Base-by-base conservation (phyloP, 148 eudicot species). In the Talinum fruticosum region DNA sequence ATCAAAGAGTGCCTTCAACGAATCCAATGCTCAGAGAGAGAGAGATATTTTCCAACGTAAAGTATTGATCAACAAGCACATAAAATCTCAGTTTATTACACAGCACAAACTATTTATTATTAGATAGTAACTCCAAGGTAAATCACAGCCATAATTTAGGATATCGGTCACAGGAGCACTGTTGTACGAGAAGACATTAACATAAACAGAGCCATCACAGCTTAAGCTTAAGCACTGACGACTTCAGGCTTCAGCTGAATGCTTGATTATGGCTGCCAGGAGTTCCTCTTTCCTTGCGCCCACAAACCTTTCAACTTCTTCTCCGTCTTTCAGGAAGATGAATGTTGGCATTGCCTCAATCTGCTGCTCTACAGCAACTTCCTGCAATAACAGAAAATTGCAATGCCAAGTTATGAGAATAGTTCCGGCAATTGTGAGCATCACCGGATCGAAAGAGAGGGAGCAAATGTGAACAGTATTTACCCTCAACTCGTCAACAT, bases 341-440 rank as follows among this genome's bases (percentile, higher is more conserved):
- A 95, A 92, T 8, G 98, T 88, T 6, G 97, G 98, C 96, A 92
- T 87, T 29, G 92, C 89, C 62, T 87, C 84, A 13, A 95, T 83
- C 0, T 35, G 23, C 77, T 70, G 86, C 23, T 88, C 83, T 78
- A 59, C 41, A 76, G 94, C 86, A 62, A 91, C 85, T 7, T 64
- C 21, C 97, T 95, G 86, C 82, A 83, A 47, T 5, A 13, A 7
- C 54, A 28, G 1, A 15, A 19, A 47, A 38, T 32, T 18, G 16
- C 64, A 74, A 36, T 21, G 38, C 4, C 68, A 44, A 6, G 24
- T 24, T 6, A 73, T 1, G 24, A 66, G 12, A 77, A 15, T 10
- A 51, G 23, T 49, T 49, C 54, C 10, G 2, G 23, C 16, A 41
- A 41, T 41, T 6, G 14, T 41, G 47, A 41, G 13, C 14, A 41